Evolutionary conservation across 805 yeast genomes (phyloP).

Genomic region (Candida ascalaphidarum): DNA sequence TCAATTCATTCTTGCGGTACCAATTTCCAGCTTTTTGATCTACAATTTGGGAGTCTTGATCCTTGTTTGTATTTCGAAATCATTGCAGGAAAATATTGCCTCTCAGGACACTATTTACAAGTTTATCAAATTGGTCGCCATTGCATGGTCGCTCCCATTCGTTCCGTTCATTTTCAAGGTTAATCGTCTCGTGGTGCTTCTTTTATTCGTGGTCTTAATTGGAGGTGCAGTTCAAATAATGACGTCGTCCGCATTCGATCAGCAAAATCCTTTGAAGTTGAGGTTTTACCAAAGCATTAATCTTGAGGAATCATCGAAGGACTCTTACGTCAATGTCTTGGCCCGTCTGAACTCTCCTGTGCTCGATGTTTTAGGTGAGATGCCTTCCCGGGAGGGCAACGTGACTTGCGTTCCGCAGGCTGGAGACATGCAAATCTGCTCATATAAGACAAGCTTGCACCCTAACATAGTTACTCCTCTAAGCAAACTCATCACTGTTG

Average conservation of each 20-base stretch:
- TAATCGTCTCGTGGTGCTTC: slow-evolving; percentile 40
- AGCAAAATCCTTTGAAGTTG: slow-evolving; percentile 58
- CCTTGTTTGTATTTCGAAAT: slow-evolving; percentile 59
- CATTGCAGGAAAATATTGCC: slow-evolving; percentile 55
- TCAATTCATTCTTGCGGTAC: slow-evolving; percentile 63
- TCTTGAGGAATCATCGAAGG: slow-evolving; percentile 18
- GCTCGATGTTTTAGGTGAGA: slow-evolving; percentile 39
- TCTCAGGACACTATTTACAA: slow-evolving; percentile 30
- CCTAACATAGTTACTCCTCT: slow-evolving; percentile 22
- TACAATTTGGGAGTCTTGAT: slow-evolving; percentile 47
- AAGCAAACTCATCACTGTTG: slow-evolving; percentile 40
- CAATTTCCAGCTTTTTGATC: slow-evolving; percentile 49
- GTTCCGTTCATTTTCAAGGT: slow-evolving; percentile 65
- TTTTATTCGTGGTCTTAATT: slow-evolving; percentile 28
- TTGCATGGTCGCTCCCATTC: slow-evolving; percentile 37
- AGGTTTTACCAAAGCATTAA: slow-evolving; percentile 60
- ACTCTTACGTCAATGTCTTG: slow-evolving; percentile 34
- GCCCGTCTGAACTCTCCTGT: slow-evolving; percentile 45
- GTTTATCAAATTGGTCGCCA: slow-evolving; percentile 17
- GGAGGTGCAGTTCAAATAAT: slow-evolving; percentile 28
- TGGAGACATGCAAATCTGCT: slow-evolving; percentile 47
- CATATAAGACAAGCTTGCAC: slow-evolving; percentile 42
- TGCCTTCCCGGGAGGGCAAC: slow-evolving; percentile 46
- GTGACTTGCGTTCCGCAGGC: slow-evolving; percentile 26
- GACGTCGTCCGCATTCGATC: slow-evolving; percentile 51